Conservation (phyloP, 192 early-diverging fungal genomes). For the Entomortierella beljakovae region DNA sequence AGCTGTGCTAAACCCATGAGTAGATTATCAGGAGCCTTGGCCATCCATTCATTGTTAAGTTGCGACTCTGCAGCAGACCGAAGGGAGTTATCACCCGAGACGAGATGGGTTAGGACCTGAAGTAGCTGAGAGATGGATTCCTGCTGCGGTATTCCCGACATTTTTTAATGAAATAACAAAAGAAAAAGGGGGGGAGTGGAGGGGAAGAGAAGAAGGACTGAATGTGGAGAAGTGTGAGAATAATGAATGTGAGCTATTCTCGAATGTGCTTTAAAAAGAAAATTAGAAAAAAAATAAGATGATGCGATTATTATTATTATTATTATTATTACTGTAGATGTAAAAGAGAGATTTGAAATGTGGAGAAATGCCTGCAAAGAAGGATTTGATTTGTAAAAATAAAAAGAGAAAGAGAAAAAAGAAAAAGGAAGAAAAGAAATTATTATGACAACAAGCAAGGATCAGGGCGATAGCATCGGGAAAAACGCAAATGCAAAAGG, state of each 20-base stretch:
- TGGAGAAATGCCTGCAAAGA: background rate
- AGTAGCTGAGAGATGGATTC: conserved; percentile 52
- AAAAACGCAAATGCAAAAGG: too few relatives aligned
- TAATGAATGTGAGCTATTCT: background rate
- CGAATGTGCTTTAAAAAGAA: background rate
- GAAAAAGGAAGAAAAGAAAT: conserved; percentile 5
- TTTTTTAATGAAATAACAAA: background rate
- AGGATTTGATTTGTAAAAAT: background rate
- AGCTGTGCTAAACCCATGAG: conserved; percentile 62
- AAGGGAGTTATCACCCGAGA: conserved; percentile 60
- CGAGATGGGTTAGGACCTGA: conserved; percentile 57
- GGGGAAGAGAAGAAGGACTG: background rate
- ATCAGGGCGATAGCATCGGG: too few relatives aligned
- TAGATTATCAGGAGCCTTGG: conserved; percentile 59
- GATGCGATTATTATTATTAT: background rate
- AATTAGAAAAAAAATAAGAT: background rate
- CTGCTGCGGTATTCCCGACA: background rate
- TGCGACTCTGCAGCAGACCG: conserved; percentile 62
- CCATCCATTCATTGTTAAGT: conserved; percentile 67
- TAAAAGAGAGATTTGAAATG: background rate
- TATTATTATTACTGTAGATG: background rate
- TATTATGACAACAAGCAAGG: too few relatives aligned
- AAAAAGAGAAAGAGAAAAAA: conserved; percentile 3
- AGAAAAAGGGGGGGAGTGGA: background rate
- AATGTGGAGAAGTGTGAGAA: background rate